Evolutionary conservation across 352 stramenopile genomes (phyloP), one percentile per base, ranked within the genome.

Genomic region (Pythium brachiatum): DNA sequence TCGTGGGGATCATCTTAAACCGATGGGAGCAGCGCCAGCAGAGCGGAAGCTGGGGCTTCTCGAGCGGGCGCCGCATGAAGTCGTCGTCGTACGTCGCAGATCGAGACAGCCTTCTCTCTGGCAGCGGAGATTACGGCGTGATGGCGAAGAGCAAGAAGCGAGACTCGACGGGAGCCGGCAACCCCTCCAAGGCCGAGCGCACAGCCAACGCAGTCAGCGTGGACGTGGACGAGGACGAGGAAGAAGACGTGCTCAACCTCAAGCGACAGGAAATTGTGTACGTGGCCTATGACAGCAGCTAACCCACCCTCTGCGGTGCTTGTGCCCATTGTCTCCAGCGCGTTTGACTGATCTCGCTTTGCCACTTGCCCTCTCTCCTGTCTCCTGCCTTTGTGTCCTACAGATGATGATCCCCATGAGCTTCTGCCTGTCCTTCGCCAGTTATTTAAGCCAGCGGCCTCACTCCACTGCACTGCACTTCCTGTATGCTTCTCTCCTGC

Each of bases 1-100:
- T 88, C 20, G 75, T 91, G 3, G 78, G 76, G 1, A 55, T 89
- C 18, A 18, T 89, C 9, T 48, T 91, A 9, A 70, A 72, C 38
- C 76, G 80, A 25, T 72, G 87, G 32, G 71, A 88, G 52, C 73
- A 78, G 62, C 74, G 74, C 2, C 69, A 76, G 4, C 55, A 66
- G 47, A 61, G 43, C 8, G 63, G 57, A 23, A 57, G 39, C 15
- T 63, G 52, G 53, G 56, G 60, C 9, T 64, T 64, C 23, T 58
- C 60, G 31, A 72, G 53, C 47, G 54, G 61, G 12, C 25, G 21
- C 1, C 27, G 48, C 7, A 32, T 53, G 51, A 66, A 57, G 6
- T 55, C 59, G 29, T 72, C 74, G 3, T 72, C 79, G 3, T 86
- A 78, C 56, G 64, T 75, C 9, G 66, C 75, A 27, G 82, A 89